A percentile compares a stretch with the other conserved stretches of the same genome.
These are phyloP conservation scores for Pseudohalonectria lignicola DNA, from an alignment of 2,329 filamentous ascomycete species.

Conservation along the genomic window DNA sequence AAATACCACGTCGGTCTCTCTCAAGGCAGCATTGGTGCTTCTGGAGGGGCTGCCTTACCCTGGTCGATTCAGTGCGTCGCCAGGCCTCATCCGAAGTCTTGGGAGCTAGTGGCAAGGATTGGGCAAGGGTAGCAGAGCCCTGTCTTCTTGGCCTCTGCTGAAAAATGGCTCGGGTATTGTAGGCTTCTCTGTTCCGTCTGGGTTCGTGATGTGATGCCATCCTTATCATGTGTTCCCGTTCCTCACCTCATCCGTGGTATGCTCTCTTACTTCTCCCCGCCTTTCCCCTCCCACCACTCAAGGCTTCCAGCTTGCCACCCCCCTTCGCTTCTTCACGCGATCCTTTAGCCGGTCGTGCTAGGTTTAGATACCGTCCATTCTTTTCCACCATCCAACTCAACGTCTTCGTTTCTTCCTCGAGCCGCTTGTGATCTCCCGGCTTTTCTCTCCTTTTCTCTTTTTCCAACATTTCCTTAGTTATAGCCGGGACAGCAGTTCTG, in stretches of 20 bases:
- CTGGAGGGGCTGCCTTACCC: no score
- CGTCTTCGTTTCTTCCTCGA: constrained; percentile 4
- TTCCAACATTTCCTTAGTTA: not conserved
- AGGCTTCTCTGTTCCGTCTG: no score
- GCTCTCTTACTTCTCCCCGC: not conserved
- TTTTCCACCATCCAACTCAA: not conserved
- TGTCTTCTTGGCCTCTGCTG: no score
- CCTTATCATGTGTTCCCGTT: constrained; percentile 1
- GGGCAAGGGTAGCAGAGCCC: not conserved
- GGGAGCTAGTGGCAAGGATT: not conserved
- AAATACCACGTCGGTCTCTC: not conserved
- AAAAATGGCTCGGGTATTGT: no score
- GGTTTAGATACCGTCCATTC: not conserved
- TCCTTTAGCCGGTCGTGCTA: constrained; percentile 4
- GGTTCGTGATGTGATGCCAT: not conserved
- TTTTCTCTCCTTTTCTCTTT: constrained; percentile 5
- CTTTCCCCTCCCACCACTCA: no score
- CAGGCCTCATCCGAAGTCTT: constrained; percentile 4
- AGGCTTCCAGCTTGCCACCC: not conserved
- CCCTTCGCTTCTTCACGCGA: not conserved
- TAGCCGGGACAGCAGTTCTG: not conserved
- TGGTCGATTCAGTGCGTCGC: no score
- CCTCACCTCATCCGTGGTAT: not conserved
- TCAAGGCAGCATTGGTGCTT: not conserved
- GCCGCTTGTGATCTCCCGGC: constrained; percentile 6